Conservation (phyloP, 2,329 filamentous ascomycete species). For the Alternaria sp. region DNA sequence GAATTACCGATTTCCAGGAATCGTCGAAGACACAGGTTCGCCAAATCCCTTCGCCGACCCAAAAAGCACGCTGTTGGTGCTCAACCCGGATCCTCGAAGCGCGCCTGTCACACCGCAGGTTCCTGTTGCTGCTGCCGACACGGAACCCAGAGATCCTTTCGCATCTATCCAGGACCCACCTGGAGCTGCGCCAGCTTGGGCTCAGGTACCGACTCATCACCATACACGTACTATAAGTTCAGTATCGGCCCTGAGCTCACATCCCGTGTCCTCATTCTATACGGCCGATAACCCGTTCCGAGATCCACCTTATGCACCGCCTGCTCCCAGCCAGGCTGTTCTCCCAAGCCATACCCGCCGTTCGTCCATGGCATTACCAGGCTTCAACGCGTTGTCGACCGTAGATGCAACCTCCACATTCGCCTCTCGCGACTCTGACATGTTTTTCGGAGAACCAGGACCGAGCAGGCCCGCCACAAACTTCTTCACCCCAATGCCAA, state of each 20-base stretch:
- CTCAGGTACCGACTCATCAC: slow-evolving; percentile 18
- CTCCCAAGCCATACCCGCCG: slow-evolving; percentile 26
- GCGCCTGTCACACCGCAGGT: slow-evolving; percentile 34
- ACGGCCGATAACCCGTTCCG: slow-evolving; percentile 30
- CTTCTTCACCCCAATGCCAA: slow-evolving; percentile 27
- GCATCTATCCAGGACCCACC: slow-evolving; percentile 38
- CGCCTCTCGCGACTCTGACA: slow-evolving; percentile 34
- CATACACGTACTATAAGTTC: slow-evolving; percentile 41
- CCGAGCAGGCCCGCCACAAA: slow-evolving; percentile 41
- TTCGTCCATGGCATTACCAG: slow-evolving; percentile 32
- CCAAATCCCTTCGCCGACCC: slow-evolving; percentile 42
- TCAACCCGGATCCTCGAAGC: slow-evolving; percentile 34
- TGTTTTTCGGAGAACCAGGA: slow-evolving; percentile 45
- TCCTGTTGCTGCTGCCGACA: slow-evolving; percentile 29
- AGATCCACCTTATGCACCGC: slow-evolving; percentile 33
- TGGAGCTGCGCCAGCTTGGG: slow-evolving; percentile 34
- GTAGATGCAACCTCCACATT: slow-evolving; percentile 33
- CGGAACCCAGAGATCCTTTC: slow-evolving; percentile 36
- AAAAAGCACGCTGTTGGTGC: slow-evolving; percentile 25
- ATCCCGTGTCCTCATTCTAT: slow-evolving; percentile 40
- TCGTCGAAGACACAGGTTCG: slow-evolving; percentile 32
- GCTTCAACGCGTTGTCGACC: slow-evolving; percentile 5
- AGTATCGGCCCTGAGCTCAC: slow-evolving; percentile 38
- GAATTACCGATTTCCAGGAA: slow-evolving; percentile 36
- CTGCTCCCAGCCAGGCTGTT: slow-evolving; percentile 31